Evolutionary conservation across 2,329 filamentous ascomycete species (phyloP).

Genomic region (Triangularia setosa): DNA sequence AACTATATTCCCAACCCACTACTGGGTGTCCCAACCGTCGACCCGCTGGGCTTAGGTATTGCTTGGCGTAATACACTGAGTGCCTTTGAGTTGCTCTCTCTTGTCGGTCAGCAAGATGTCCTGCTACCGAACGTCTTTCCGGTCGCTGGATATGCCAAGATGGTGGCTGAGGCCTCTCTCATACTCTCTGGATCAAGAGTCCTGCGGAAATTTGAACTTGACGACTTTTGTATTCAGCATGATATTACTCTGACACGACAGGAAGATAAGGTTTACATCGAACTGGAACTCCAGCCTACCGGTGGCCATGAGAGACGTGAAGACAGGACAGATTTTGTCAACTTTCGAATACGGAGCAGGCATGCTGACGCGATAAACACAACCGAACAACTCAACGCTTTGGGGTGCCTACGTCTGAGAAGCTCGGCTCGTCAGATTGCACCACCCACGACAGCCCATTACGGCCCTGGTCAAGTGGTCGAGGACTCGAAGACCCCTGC

Average conservation of each 20-base stretch:
- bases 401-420: slow-evolving; percentile 6
- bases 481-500: not conserved
- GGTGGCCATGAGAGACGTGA: slow-evolving; percentile 6
- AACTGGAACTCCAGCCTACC: slow-evolving; percentile 1
- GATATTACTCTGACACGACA: not conserved
- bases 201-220: slow-evolving; percentile 6
- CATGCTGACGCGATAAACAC: not conserved
- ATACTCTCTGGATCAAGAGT: not conserved
- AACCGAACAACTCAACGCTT: not conserved
- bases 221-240: slow-evolving; percentile 5
- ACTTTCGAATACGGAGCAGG: slow-evolving; percentile 3
- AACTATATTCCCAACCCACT: not conserved
- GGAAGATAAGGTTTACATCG: not conserved
- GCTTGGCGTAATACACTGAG: slow-evolving; percentile 7
- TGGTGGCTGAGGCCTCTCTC: slow-evolving; percentile 1
- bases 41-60: slow-evolving; percentile 4
- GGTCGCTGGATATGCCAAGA: slow-evolving; percentile 2
- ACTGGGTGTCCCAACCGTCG: not conserved
- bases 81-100: not conserved
- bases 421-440: not conserved
- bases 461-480: not conserved
- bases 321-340: slow-evolving; percentile 8
- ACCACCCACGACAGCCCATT: not conserved
- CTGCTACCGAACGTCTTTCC: not conserved
- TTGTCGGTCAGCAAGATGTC: not conserved